Evolutionary conservation across 768 basidiomycete species (phyloP).

Genomic region (Auriscalpium vulgare): DNA sequence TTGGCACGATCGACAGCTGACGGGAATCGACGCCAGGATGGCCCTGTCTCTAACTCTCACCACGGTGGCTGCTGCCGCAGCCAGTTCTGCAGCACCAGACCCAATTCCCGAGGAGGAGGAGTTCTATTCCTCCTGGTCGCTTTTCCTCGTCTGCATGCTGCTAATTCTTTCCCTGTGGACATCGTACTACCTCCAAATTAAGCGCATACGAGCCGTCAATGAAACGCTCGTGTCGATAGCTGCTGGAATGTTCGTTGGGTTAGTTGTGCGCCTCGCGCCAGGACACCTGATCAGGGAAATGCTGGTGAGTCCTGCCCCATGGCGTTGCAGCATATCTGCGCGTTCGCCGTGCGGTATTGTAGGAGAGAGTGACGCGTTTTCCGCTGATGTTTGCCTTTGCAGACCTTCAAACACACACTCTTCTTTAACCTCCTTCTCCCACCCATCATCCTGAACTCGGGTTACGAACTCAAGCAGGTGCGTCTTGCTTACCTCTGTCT

Average conservation of each 20-base stretch:
- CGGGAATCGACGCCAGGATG: too few species aligned
- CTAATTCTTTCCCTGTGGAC: constrained; percentile 93
- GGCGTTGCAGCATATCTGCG: not conserved
- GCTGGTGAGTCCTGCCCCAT: constrained; percentile 59
- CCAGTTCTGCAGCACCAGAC: too few species aligned
- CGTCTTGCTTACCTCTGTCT: constrained; percentile 16
- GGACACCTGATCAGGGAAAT: constrained; percentile 95
- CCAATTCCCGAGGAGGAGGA: constrained; percentile 62
- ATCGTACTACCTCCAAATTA: constrained; percentile 96
- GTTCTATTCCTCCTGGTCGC: constrained; percentile 89
- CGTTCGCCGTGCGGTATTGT: not conserved
- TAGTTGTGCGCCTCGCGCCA: constrained; percentile 83
- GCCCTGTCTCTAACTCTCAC: too few species aligned
- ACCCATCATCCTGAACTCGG: constrained; percentile 96
- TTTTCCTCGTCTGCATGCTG: constrained; percentile 85
- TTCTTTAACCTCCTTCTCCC: constrained; percentile 98
- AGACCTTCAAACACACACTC: constrained; percentile 95
- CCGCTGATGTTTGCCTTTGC: not conserved
- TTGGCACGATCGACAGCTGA: too few species aligned
- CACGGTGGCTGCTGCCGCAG: too few species aligned
- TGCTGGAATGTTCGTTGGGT: constrained; percentile 92
- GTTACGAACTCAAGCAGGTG: constrained; percentile 95
- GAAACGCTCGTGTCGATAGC: constrained; percentile 95
- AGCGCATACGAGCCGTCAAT: constrained; percentile 89
- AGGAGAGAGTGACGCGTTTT: not conserved